Conservation (phyloP, 352 stramenopile species). For the Phytophthora rubi region DNA sequence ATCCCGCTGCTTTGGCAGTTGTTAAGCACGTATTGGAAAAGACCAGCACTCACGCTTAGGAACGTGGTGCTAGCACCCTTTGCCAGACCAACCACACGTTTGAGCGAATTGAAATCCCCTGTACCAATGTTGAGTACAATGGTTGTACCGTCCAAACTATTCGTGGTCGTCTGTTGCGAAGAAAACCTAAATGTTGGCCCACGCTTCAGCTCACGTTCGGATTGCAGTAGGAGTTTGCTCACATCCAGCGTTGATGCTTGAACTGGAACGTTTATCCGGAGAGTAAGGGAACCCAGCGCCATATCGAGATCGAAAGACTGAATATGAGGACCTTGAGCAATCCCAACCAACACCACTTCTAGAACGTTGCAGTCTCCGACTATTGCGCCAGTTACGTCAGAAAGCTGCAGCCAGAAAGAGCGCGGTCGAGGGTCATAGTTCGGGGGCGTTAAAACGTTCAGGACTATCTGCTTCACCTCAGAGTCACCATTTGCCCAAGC, state of each 20-base stretch:
- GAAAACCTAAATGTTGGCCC: constrained; percentile 35
- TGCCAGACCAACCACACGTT: constrained; percentile 38
- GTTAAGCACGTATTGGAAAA: constrained; percentile 61
- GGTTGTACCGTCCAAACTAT: constrained; percentile 43
- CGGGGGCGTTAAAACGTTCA: constrained; percentile 50
- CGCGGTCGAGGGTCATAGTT: constrained; percentile 46
- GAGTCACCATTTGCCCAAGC: constrained; percentile 48
- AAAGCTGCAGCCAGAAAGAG: constrained; percentile 61
- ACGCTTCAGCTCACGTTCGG: constrained; percentile 15
- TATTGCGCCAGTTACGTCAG: constrained; percentile 41
- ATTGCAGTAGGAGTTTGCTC: constrained; percentile 57
- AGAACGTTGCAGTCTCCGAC: constrained; percentile 60
- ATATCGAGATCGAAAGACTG: constrained; percentile 62
- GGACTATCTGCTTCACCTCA: constrained; percentile 41
- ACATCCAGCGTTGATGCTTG: constrained; percentile 50
- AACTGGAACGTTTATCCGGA: constrained; percentile 46
- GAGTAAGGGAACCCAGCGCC: constrained; percentile 41
- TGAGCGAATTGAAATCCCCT: constrained; percentile 58
- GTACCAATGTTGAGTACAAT: constrained; percentile 52
- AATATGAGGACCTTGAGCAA: constrained; percentile 50
- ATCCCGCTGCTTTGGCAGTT: constrained; percentile 45
- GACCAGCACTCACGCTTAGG: constrained; percentile 34
- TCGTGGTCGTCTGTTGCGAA: constrained; percentile 42
- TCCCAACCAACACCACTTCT: constrained; percentile 43
- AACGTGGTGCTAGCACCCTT: constrained; percentile 39